Evolutionary conservation across 495 filamentous ascomycete species (phyloP), one percentile per base, ranked within the genome.

Genomic region (Penicillium tannophilum): DNA sequence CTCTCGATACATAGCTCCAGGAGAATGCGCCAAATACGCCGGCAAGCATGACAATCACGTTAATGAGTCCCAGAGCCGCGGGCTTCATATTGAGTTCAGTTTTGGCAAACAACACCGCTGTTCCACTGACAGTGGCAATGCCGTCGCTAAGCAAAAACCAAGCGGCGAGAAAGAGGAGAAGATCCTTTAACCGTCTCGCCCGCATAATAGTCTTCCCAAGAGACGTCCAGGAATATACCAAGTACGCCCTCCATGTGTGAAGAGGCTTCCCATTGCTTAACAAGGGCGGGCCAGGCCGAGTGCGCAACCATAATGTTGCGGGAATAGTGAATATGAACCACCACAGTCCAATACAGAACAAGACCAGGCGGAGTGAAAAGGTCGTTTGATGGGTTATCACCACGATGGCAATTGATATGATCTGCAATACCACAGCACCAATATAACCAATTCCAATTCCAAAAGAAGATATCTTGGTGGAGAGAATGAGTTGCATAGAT

Each of bases 121-220:
- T 97, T 9, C 94, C 95, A 52, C 90, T 94, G 14, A 95, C 91
- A 0, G 94, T 98, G 10, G 94, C 94, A 62, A 98, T 94, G 31
- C 88, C 91, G 58, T 98, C 94, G 47, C 89, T 93, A 2, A 98
- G 83, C 14, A 98, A 80, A 69, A 98, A 97, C 94, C 94, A 98
- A 17, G 92, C 91, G 6, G 82, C 82, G 20, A 98, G 83, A 66
- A 98, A 98, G 39, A 98, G 78, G 30, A 92, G 72, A 46, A 97
- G 86, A 66, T 98, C 94, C 61, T 90, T 86, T 17, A 98, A 80
- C 11, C 81, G 88, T 1, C 91, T 82, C 0, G 94, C 92, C 33
- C 91, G 86, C 65, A 85, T 81, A 6, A 90, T 73, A 1, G 94
- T 97, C 55, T 85, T 87, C 43, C 86, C 91, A 6, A 98, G 82